Conservation (phyloP, 148 eudicot genomes). For the Nepenthes gracilis region DNA sequence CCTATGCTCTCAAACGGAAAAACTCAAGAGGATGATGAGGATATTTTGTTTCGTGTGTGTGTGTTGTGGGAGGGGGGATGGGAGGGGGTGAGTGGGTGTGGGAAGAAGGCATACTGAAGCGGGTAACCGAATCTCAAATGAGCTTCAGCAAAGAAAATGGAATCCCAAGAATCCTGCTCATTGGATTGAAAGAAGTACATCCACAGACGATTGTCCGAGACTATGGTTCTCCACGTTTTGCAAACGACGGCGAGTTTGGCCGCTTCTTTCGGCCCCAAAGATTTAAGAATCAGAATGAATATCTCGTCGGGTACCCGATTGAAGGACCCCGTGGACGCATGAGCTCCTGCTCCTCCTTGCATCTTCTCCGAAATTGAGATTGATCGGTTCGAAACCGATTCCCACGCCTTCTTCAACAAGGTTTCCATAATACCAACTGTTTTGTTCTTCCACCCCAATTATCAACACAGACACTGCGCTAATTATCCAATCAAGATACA, state of each 20-base stretch:
- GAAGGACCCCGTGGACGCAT: conserved; percentile 40
- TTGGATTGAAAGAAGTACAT: conserved; percentile 48
- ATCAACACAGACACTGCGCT: no score
- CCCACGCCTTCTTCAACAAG: conserved; percentile 20
- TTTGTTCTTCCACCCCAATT: no score
- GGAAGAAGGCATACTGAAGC: conserved; percentile 11
- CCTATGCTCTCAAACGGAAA: no score
- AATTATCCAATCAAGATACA: no score
- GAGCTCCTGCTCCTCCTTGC: conserved; percentile 1
- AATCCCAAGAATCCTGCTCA: conserved; percentile 25
- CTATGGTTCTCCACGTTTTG: conserved; percentile 38
- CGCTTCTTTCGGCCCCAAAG: conserved; percentile 48
- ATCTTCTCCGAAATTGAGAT: background rate
- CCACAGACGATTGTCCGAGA: conserved; percentile 61
- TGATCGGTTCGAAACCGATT: conserved; percentile 20
- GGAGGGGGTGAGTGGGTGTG: no score
- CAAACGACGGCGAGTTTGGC: conserved; percentile 47
- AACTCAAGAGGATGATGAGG: no score
- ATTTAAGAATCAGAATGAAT: conserved; percentile 32
- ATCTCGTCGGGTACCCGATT: conserved; percentile 57
- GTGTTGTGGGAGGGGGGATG: no score
- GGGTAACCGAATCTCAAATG: conserved; percentile 39
- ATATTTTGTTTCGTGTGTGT: no score
- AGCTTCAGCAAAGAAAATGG: conserved; percentile 55
- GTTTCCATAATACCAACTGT: background rate